phyloP scores from a whole-genome alignment of 306 rosid species.

The Quercus robur region DNA sequence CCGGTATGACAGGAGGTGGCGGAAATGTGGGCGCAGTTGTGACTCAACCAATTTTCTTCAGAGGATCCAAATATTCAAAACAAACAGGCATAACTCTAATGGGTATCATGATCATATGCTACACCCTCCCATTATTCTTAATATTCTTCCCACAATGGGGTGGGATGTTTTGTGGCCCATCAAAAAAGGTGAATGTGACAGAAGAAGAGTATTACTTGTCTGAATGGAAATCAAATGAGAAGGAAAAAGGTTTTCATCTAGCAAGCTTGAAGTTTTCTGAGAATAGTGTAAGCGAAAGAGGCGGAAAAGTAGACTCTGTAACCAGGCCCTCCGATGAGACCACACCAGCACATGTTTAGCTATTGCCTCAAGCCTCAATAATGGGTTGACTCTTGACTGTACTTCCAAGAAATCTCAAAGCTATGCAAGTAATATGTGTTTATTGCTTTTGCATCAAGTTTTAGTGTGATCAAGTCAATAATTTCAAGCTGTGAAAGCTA shows the following conservation, averaged over 20 bases:
- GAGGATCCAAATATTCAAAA: slow-evolving; percentile 68
- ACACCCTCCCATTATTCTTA: slow-evolving; percentile 56
- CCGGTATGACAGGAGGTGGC: slow-evolving; percentile 97
- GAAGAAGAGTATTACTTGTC: slow-evolving; percentile 79
- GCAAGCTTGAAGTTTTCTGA: slow-evolving; percentile 71
- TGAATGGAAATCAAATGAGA: slow-evolving; percentile 72
- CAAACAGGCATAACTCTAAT: slow-evolving; percentile 80
- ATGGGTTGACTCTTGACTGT: background rate
- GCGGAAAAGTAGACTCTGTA: no score
- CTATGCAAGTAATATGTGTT: background rate
- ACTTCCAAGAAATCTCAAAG: background rate
- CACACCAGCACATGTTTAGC: slow-evolving; percentile 24
- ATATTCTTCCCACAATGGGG: slow-evolving; percentile 92
- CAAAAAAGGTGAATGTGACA: slow-evolving; percentile 33
- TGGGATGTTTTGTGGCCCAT: slow-evolving; percentile 70
- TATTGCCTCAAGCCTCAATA: background rate
- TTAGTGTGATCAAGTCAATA: no score
- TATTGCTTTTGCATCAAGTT: background rate
- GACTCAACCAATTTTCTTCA: slow-evolving; percentile 77
- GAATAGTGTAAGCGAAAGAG: no score
- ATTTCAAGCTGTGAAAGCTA: no score
- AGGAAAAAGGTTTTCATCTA: slow-evolving; percentile 52
- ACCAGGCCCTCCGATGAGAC: slow-evolving; percentile 39
- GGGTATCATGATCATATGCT: slow-evolving; percentile 75
- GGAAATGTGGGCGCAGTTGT: slow-evolving; percentile 89